A percentile compares a stretch with the other conserved stretches of the same genome.
Conservation (phyloP, 2,329 filamentous ascomycete genomes). For the Tothia fuscella region DNA sequence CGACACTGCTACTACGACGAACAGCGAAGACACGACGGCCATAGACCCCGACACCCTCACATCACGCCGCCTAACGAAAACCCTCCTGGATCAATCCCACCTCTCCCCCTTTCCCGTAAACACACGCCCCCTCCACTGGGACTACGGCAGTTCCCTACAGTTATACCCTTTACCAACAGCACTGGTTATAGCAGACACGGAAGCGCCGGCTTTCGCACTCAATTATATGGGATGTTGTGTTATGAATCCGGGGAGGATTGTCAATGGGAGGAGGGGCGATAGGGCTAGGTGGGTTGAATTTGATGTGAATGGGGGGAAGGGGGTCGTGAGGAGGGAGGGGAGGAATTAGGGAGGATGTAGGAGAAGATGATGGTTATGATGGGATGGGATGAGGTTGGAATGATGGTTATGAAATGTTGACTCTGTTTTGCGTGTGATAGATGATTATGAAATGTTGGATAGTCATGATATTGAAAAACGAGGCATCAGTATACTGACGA, state of each 20-base stretch:
- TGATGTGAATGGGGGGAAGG: conserved; percentile 50
- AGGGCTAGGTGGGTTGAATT: conserved; percentile 77
- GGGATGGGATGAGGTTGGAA: no score
- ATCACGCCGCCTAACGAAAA: conserved; percentile 75
- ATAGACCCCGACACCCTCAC: conserved; percentile 29
- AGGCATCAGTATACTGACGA: no score
- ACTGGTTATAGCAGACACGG: conserved; percentile 70
- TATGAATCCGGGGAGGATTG: conserved; percentile 75
- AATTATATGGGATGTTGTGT: conserved; percentile 95
- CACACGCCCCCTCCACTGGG: conserved; percentile 78
- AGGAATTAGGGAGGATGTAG: no score
- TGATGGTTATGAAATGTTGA: no score
- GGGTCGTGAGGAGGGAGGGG: conserved; percentile 40
- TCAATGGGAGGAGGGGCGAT: conserved; percentile 49
- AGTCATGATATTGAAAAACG: no score
- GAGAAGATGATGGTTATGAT: no score
- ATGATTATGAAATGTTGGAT: no score
- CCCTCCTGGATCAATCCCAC: conserved; percentile 79
- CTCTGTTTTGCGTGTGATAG: no score
- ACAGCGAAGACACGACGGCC: conserved; percentile 9
- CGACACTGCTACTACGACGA: conserved; percentile 25
- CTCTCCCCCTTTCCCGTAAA: conserved; percentile 77
- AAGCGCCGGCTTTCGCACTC: conserved; percentile 69
- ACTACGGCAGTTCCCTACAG: conserved; percentile 62
- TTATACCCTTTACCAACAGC: conserved; percentile 83